phyloP scores from a whole-genome alignment of 2,329 filamentous ascomycete genomes.

The Blastomyces gilchristii region DNA sequence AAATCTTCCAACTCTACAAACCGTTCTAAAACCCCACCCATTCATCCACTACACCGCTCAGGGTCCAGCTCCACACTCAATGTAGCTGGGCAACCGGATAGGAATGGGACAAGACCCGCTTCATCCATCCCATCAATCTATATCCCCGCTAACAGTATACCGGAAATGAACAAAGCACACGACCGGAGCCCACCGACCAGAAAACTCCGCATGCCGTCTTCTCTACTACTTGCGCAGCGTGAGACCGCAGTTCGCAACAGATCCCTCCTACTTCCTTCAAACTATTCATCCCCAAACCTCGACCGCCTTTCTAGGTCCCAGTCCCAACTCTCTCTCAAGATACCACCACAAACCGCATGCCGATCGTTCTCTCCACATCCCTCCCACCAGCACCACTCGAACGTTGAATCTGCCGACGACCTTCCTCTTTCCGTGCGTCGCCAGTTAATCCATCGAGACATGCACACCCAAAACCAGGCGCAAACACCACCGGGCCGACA shows the following conservation, averaged over 20 bases:
- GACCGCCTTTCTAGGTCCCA: background rate
- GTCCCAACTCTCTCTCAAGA: background rate
- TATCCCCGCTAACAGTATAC: background rate
- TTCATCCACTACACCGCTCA: background rate
- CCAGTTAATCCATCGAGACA: slow-evolving; percentile 48
- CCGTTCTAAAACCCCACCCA: background rate
- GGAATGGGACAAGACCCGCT: background rate
- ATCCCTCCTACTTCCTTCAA: slow-evolving; percentile 3
- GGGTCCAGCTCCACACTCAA: background rate
- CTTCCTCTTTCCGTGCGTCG: slow-evolving; percentile 61
- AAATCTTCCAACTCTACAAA: background rate
- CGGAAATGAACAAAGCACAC: background rate
- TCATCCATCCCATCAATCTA: background rate
- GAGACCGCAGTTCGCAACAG: slow-evolving; percentile 40
- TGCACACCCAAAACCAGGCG: background rate
- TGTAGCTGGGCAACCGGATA: background rate
- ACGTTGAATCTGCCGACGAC: slow-evolving; percentile 41
- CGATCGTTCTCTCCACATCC: background rate
- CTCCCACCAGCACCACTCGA: no score
- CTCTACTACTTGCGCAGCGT: slow-evolving; percentile 44
- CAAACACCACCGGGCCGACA: background rate
- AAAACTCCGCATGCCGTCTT: background rate
- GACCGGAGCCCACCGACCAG: background rate
- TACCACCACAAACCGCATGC: background rate
- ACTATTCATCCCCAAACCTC: background rate